These are phyloP conservation scores for Zygnema cylindricum DNA, from an alignment of 139 green algal species.

Conservation along the genomic window DNA sequence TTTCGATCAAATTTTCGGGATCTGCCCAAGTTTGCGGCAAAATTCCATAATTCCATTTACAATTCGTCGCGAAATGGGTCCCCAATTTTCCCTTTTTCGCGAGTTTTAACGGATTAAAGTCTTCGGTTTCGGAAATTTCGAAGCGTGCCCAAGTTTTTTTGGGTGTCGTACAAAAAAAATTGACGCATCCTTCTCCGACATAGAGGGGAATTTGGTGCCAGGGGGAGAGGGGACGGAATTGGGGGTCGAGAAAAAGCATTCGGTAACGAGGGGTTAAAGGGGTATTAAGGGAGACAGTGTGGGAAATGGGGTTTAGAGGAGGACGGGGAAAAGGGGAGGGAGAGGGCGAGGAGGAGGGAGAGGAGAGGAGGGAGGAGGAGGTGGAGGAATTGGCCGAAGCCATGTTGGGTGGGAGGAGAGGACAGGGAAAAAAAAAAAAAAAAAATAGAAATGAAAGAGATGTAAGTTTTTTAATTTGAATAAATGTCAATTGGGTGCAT, in stretches of 20 bases:
- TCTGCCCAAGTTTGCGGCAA: conserved; percentile 20
- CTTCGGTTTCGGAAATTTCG: conserved; percentile 28
- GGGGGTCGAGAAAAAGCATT: conserved; percentile 26
- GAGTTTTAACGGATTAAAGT: not conserved
- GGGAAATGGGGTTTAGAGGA: not conserved
- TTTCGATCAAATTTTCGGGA: not conserved
- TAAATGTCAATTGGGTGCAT: too few relatives aligned
- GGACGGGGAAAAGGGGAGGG: not conserved
- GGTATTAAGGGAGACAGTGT: not conserved
- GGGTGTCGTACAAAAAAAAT: not conserved
- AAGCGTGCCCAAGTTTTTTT: not conserved
- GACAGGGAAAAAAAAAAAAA: too few relatives aligned
- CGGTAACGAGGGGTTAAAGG: conserved; percentile 18
- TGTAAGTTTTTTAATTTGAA: too few relatives aligned
- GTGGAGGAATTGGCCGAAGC: too few relatives aligned
- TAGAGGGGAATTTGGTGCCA: conserved; percentile 27
- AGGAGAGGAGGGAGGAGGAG: not conserved
- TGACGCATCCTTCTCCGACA: not conserved
- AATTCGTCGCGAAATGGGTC: not conserved
- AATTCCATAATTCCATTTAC: conserved; percentile 22
- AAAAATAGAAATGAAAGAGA: too few relatives aligned
- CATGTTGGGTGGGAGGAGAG: too few relatives aligned
- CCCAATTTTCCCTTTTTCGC: not conserved
- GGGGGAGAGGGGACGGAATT: not conserved
- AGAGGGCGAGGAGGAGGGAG: not conserved